Evolutionary conservation across 129 eudicot genomes (phyloP).

Genomic region (Saposhnikovia divaricata): DNA sequence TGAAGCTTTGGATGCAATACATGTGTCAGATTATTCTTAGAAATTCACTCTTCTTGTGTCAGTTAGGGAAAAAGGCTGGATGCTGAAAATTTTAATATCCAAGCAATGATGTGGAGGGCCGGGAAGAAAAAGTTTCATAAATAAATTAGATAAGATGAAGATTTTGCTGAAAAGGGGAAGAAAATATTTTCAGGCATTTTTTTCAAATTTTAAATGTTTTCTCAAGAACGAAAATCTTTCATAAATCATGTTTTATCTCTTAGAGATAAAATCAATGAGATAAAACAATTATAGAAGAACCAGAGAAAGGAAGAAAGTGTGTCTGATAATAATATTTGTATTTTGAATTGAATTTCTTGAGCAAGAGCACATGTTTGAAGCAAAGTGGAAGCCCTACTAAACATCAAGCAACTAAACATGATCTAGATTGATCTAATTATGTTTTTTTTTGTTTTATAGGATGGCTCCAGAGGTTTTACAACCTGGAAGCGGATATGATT

Average conservation of each 20-base stretch:
- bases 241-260: neutral
- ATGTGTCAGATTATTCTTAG: neutral
- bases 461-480: slow-evolving; percentile 99
- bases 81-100: neutral
- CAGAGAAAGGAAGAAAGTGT: neutral
- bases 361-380: neutral
- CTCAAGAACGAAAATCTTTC: neutral
- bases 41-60: neutral
- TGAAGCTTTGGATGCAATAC: neutral
- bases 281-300: neutral
- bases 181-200: neutral
- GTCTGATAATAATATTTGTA: neutral
- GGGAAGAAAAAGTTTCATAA: neutral
- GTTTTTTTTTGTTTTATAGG: slow-evolving; percentile 35
- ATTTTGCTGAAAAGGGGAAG: neutral
- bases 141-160: neutral
- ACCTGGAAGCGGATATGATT: slow-evolving; percentile 93
- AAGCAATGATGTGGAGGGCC: neutral
- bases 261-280: neutral
- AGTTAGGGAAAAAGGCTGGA: neutral
- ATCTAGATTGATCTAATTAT: neutral
- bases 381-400: neutral
- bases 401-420: neutral
- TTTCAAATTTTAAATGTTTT: neutral
- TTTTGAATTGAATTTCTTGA: neutral